phyloP scores from a whole-genome alignment of 805 yeast species.

The Wickerhamomyces mucosus region DNA sequence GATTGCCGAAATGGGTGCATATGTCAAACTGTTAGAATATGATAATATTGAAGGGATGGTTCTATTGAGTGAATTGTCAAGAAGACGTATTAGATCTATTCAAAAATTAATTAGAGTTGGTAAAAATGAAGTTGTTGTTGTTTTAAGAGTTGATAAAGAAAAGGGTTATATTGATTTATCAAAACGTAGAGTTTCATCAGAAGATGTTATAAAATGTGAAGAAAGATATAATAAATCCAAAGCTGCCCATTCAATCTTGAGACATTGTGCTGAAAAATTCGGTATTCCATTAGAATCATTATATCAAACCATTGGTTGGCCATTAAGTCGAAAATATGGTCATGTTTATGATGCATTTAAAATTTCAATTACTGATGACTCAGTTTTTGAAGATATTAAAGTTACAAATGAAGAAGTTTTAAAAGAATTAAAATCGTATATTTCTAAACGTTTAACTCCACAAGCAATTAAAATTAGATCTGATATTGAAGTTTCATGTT shows the following conservation, averaged over 20 bases:
- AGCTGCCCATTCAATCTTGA: conserved; percentile 95
- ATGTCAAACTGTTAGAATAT: conserved; percentile 89
- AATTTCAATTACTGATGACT: conserved; percentile 81
- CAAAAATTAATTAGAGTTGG: conserved; percentile 98
- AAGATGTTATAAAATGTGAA: conserved; percentile 94
- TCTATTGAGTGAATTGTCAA: conserved; percentile 84
- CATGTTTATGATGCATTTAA: conserved; percentile 98
- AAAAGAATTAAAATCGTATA: conserved; percentile 79
- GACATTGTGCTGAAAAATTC: conserved; percentile 98
- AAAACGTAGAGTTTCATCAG: conserved; percentile 96
- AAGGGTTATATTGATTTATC: conserved; percentile 97
- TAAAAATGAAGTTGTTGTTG: conserved; percentile 96
- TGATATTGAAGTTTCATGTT: conserved; percentile 97
- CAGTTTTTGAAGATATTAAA: conserved; percentile 72
- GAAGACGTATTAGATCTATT: conserved; percentile 97
- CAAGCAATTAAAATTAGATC: conserved; percentile 97
- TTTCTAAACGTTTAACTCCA: conserved; percentile 90
- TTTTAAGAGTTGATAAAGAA: conserved; percentile 95
- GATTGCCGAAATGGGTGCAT: conserved; percentile 99
- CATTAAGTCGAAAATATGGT: conserved; percentile 88
- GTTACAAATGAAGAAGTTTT: conserved; percentile 68
- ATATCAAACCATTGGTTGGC: conserved; percentile 94
- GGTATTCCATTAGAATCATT: conserved; percentile 76
- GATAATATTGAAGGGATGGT: conserved; percentile 99
- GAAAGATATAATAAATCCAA: conserved; percentile 94